A percentile compares a stretch with the other conserved stretches of the same genome.
phyloP scores from a whole-genome alignment of 768 basidiomycete genomes.

The Pseudohyphozyma bogoriensis region DNA sequence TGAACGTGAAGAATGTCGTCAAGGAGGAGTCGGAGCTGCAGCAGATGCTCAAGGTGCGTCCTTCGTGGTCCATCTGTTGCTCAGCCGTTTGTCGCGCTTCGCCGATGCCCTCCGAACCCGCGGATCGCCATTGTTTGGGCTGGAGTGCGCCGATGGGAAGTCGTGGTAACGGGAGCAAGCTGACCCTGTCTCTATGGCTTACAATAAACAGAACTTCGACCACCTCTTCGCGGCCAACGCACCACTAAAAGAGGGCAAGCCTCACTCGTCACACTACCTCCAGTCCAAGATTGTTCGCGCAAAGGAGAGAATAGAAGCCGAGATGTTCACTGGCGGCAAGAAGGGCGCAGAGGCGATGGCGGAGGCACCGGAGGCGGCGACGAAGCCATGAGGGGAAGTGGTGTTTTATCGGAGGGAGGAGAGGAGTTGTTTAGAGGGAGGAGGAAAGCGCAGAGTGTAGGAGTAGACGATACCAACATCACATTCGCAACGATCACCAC shows the following conservation, averaged over 20 bases:
- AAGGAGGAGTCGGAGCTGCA: constrained; percentile 35
- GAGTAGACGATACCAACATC: not conserved
- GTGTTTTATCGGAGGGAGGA: too few relatives aligned
- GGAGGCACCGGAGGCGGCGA: not conserved
- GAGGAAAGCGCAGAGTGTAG: not conserved
- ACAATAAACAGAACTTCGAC: constrained; percentile 74
- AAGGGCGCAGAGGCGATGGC: constrained; percentile 1
- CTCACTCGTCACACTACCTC: constrained; percentile 70
- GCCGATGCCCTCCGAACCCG: not conserved
- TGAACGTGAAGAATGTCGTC: constrained; percentile 49
- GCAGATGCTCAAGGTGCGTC: constrained; percentile 58
- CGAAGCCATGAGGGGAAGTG: not conserved
- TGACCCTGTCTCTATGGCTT: not conserved
- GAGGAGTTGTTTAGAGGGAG: not conserved
- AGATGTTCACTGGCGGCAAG: constrained; percentile 37
- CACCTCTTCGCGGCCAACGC: constrained; percentile 80
- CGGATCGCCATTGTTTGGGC: too few relatives aligned
- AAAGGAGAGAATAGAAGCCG: constrained; percentile 87
- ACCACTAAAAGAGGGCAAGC: constrained; percentile 41
- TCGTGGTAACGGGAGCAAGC: not conserved
- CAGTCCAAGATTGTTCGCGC: constrained; percentile 96
- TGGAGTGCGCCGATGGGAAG: too few relatives aligned
- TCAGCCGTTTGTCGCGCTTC: not conserved
- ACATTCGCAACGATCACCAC: not conserved
- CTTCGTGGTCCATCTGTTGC: not conserved